Evolutionary conservation across 345 rosid species (phyloP).

Genomic region (Brassica rapa): DNA sequence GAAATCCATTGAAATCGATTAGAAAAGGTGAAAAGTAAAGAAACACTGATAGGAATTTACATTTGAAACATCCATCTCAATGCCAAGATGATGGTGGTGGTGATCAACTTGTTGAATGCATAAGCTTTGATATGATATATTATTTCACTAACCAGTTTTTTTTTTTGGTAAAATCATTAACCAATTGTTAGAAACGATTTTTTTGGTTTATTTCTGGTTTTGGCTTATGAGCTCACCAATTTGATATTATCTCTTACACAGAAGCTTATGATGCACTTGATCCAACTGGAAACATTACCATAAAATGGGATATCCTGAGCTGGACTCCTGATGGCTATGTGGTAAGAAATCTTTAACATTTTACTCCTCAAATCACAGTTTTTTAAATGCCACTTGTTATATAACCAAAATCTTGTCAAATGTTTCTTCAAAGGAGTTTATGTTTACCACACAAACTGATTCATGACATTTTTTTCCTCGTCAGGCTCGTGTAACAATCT

Average conservation of each 20-base stretch:
- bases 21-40: background rate
- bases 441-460: background rate
- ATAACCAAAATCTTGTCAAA: background rate
- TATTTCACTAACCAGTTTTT: background rate
- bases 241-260: slow-evolving; percentile 28
- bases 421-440: background rate
- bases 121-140: background rate
- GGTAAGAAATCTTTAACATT: slow-evolving; percentile 47
- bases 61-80: background rate
- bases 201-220: background rate
- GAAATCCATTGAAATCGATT: background rate
- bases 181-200: background rate
- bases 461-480: background rate
- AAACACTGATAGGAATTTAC: slow-evolving; percentile 4
- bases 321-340: slow-evolving; percentile 91
- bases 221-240: slow-evolving; percentile 17
- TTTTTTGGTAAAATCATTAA: background rate
- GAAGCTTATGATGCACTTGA: slow-evolving; percentile 92
- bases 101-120: background rate
- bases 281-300: slow-evolving; percentile 87
- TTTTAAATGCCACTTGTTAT: background rate
- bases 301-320: slow-evolving; percentile 83
- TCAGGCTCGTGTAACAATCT: slow-evolving; percentile 74
- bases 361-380: background rate
- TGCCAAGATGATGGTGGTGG: background rate